These are phyloP conservation scores for Leersia perrieri DNA, from an alignment of 176 grass and related monocot genomes.

Conservation along the genomic window DNA sequence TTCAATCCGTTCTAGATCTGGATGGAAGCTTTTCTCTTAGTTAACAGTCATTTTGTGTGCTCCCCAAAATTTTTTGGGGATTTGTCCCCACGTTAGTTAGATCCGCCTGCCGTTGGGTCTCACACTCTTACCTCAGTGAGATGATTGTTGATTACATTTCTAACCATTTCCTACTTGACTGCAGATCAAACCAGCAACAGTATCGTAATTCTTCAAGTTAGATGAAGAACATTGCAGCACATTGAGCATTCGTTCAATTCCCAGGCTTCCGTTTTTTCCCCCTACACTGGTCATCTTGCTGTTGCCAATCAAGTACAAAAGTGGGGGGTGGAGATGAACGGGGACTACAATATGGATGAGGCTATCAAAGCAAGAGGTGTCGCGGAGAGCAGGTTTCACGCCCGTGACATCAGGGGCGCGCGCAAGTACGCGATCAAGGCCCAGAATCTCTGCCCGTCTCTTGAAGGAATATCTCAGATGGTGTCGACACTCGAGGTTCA, in stretches of 20 bases:
- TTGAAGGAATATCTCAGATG: slow-evolving; percentile 91
- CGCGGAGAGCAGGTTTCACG: slow-evolving; percentile 75
- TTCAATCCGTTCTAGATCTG: too few species aligned
- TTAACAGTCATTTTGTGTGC: too few species aligned
- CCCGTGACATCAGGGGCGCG: slow-evolving; percentile 56
- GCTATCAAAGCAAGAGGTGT: slow-evolving; percentile 69
- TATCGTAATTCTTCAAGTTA: neutral
- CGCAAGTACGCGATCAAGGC: slow-evolving; percentile 84
- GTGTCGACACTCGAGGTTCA: slow-evolving; percentile 78
- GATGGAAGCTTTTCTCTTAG: too few species aligned
- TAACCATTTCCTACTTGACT: neutral
- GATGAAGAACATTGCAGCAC: neutral
- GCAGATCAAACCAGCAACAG: slow-evolving; percentile 18
- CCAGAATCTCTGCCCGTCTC: slow-evolving; percentile 64
- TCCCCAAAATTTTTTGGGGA: neutral
- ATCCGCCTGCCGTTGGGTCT: neutral
- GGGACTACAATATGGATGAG: slow-evolving; percentile 75
- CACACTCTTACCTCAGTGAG: neutral
- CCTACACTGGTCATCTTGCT: slow-evolving; percentile 7
- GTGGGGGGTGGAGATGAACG: slow-evolving; percentile 35
- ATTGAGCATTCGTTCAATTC: slow-evolving; percentile 21
- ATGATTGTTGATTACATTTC: neutral
- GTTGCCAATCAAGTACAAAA: slow-evolving; percentile 23
- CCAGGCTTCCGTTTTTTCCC: slow-evolving; percentile 6
- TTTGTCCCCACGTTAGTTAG: too few species aligned